Conservation (phyloP, 371 early-diverging fungal species). For the Lichtheimia hyalospora region DNA sequence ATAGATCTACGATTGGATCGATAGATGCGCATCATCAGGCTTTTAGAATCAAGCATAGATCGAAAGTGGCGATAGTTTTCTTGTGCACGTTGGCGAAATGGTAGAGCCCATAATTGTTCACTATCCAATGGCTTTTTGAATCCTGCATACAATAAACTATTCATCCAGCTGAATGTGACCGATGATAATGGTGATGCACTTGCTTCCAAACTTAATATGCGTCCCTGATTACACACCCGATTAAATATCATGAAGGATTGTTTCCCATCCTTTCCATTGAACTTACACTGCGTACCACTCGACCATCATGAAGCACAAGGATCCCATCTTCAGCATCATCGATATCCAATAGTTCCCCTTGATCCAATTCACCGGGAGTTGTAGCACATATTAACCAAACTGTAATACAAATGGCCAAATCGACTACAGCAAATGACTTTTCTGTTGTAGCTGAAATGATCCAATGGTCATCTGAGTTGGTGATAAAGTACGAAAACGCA, state of each 20-base stretch:
- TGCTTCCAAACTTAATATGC: slow-evolving; percentile 58
- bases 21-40: slow-evolving; percentile 27
- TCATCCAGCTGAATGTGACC: slow-evolving; percentile 78
- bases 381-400: slow-evolving; percentile 46
- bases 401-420: slow-evolving; percentile 38
- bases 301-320: slow-evolving; percentile 43
- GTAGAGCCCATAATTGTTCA: slow-evolving; percentile 72
- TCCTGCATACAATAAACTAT: slow-evolving; percentile 57
- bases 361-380: slow-evolving; percentile 47
- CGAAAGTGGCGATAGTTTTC: slow-evolving; percentile 38
- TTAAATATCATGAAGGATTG: background rate
- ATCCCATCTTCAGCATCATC: slow-evolving; percentile 47
- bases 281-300: slow-evolving; percentile 45
- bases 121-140: slow-evolving; percentile 61
- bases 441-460: slow-evolving; percentile 41
- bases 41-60: slow-evolving; percentile 2
- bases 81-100: slow-evolving; percentile 39
- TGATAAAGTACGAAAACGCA: slow-evolving; percentile 46
- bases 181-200: slow-evolving; percentile 64
- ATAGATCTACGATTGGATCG: slow-evolving; percentile 33
- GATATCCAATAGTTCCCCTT: slow-evolving; percentile 41
- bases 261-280: too few species aligned
- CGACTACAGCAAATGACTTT: slow-evolving; percentile 38
- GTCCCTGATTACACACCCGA: slow-evolving; percentile 31
- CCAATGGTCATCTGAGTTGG: slow-evolving; percentile 22